phyloP scores from a whole-genome alignment of 1,284 basidiomycete species.

The Tilletia horrida region DNA sequence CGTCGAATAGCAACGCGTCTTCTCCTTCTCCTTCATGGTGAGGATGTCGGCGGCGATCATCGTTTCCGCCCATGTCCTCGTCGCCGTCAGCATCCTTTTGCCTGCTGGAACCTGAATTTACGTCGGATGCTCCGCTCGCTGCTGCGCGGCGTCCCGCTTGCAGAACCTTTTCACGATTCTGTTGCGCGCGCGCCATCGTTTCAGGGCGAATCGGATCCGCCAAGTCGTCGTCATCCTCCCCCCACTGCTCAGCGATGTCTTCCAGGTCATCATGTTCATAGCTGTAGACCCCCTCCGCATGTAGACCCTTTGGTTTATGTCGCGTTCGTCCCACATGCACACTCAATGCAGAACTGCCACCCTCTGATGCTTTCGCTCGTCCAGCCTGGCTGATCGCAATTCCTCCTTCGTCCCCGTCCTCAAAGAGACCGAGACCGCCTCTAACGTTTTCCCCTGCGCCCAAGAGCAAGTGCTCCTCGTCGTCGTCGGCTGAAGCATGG shows the following conservation, averaged over 20 bases:
- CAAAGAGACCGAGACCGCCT: conserved; percentile 42
- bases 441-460: conserved; percentile 58
- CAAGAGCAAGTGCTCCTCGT: conserved; percentile 60
- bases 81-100: background rate
- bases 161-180: background rate
- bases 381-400: background rate
- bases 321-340: background rate
- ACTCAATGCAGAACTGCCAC: background rate
- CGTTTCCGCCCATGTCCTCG: background rate
- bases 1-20: conserved; percentile 52
- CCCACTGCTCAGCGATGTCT: conserved; percentile 7
- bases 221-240: background rate
- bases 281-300: background rate
- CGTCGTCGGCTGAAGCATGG: conserved; percentile 64
- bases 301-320: background rate
- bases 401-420: conserved; percentile 23
- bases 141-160: background rate
- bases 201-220: conserved; percentile 12
- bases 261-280: conserved; percentile 11
- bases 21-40: conserved; percentile 22
- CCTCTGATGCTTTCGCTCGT: background rate
- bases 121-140: background rate
- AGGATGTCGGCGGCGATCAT: too few species aligned
- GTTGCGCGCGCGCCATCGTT: background rate
- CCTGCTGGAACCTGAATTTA: too few species aligned